Percentiles rank a stretch among this genome's conserved stretches.
These are phyloP conservation scores for Naganishia friedmannii DNA, from an alignment of 768 basidiomycete species.

Conservation along the genomic window DNA sequence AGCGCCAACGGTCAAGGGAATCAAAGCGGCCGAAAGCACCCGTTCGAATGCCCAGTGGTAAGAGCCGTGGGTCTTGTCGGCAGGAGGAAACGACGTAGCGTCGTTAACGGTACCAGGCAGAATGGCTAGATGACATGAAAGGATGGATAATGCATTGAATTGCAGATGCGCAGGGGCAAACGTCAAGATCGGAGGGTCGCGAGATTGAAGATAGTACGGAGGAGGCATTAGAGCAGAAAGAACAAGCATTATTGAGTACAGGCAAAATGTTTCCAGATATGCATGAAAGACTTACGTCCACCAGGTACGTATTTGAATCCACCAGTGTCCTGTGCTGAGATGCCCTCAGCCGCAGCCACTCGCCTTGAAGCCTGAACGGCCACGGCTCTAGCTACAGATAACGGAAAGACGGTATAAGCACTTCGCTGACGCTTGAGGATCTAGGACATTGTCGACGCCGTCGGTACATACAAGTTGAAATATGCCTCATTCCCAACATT, in stretches of 20 bases:
- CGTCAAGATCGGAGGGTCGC: not conserved
- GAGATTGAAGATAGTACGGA: not conserved
- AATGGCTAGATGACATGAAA: slow-evolving; percentile 60
- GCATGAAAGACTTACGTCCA: slow-evolving; percentile 49
- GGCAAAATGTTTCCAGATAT: not conserved
- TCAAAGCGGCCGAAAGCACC: slow-evolving; percentile 76
- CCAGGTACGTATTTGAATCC: slow-evolving; percentile 52
- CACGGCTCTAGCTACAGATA: slow-evolving; percentile 11
- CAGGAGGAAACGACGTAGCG: slow-evolving; percentile 79
- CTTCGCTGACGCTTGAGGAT: not conserved
- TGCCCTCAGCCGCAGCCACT: slow-evolving; percentile 35
- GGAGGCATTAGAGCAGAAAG: not conserved
- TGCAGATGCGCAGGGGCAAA: not conserved
- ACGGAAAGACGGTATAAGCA: not conserved
- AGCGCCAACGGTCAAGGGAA: slow-evolving; percentile 83
- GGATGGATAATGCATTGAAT: not conserved
- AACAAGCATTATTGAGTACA: not conserved
- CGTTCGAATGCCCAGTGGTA: slow-evolving; percentile 94
- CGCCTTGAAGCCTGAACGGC: slow-evolving; percentile 27
- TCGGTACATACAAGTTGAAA: slow-evolving; percentile 28
- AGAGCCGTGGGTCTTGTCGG: slow-evolving; percentile 78
- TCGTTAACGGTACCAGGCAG: slow-evolving; percentile 92
- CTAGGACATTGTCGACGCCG: not conserved
- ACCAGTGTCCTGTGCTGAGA: slow-evolving; percentile 46
- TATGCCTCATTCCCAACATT: slow-evolving; percentile 22